Evolutionary conservation across 1,284 basidiomycete species (phyloP), one percentile per base, ranked within the genome.

Genomic region (Microbotryum violaceum): DNA sequence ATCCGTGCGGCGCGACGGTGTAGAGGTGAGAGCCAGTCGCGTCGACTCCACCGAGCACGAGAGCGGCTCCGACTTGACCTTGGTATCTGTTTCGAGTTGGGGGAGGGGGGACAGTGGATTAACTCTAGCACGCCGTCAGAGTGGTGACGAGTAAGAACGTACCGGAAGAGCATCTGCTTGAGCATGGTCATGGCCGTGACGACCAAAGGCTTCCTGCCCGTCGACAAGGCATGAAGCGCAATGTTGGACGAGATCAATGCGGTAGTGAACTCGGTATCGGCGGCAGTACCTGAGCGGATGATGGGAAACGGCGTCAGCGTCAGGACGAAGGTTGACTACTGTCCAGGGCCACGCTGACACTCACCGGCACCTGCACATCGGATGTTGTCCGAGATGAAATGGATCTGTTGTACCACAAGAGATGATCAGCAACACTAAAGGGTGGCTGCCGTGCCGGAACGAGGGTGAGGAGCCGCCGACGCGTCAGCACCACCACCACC

Each of bases 111-210:
- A 6, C 6, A 25, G 18, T 44, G 45, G 46, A 33, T n/a, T 16
- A 14, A 27, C 1, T 3, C 4, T 6, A 18, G 25, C 31, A 25
- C 18, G 45, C 18, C 14, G 51, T 23, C 4, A 42, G n/a, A n/a
- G 60, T 7, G 33, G 56, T 50, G 9, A 49, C 6, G 55, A n/a
- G 37, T 42, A 18, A 42, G 20, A 27, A 75, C 82, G 60, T n/a
- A 86, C 86, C 82, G 79, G 79, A 85, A 91, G 49, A 91, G 82
- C 74, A 82, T 84, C 76, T 97, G 92, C 78, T 88, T 91, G 64
- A 97, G 80, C 92, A 97, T 91, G 6, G 93, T 97, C 93, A 97
- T 96, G 9, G 93, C 93, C 0, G 94, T 96, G 31, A 94, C 90
- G 12, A 97, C 91, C 56, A 87, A 82, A 1, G 92, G 89, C 74